Evolutionary conservation across 2,329 filamentous ascomycete genomes (phyloP), one percentile per base, ranked within the genome.

Genomic region (Aspergillus versicolor): DNA sequence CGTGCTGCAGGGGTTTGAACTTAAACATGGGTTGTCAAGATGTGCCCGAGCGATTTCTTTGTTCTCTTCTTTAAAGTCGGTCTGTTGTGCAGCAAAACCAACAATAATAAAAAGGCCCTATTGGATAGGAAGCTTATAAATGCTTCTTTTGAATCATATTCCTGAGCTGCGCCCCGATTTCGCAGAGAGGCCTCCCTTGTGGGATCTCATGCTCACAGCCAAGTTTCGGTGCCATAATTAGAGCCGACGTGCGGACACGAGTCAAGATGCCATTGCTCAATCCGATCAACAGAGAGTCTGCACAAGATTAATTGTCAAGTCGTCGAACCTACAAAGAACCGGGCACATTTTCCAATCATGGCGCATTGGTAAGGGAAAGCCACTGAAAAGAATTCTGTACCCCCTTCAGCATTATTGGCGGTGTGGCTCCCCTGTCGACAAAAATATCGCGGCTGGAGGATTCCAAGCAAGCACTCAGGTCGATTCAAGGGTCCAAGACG

Each of bases 1-100:
- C 12, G 19, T 34, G 19, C 15, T 47, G 52, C 52, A 54, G 44
- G 44, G 37, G 44, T 17, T 45, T 49, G 52, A 54, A 24, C 52
- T 30, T 37, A 42, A 54, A 47, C n/a, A 9, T 21, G 22, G 34
- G 22, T 12, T 32, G 38, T 32, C 21, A 38, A 19, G 7, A 12
- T 22, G 44, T 44, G 27, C 22, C 44, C 44, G 19, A 9, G 44
- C 15, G 27, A 30, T 42, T 54, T 49, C 52, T 54, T 54, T 54
- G 52, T 54, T 38, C 52, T 37, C 44, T 49, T 19, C 38, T 19
- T 46, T 34, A 9, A 9, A 41, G 44, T 30, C 44, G 22, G 44
- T 49, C 34, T 41, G 30, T 54, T 34, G 12, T 53, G 51, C 43
- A 30, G 30, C 17, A 12, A 41, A 46, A n/a, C 51, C 42, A 46